A percentile compares a stretch with the other conserved stretches of the same genome.
phyloP scores from a whole-genome alignment of 257 asterid genomes.

The Jasminum sambac region DNA sequence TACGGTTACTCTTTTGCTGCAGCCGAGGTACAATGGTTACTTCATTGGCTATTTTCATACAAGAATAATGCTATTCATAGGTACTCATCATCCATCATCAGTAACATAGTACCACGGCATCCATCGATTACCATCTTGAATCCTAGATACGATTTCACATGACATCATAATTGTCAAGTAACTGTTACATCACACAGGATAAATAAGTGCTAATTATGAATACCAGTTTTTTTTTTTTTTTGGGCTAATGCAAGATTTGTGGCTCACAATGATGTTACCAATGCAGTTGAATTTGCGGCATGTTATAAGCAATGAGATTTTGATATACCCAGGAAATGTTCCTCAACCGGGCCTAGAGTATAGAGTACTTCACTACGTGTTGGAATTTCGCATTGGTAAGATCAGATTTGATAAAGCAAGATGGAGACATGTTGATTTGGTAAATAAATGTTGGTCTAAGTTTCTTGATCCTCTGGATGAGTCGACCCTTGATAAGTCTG shows the following conservation, averaged over 20 bases:
- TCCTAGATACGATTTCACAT: no score
- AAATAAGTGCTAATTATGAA: no score
- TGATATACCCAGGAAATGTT: slow-evolving; percentile 91
- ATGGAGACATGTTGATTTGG: slow-evolving; percentile 73
- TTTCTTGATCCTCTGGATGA: slow-evolving; percentile 84
- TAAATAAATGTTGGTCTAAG: slow-evolving; percentile 72
- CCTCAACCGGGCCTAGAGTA: slow-evolving; percentile 72
- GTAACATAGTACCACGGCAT: no score
- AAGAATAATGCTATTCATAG: no score
- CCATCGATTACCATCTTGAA: no score
- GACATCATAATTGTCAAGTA: no score
- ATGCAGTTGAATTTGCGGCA: slow-evolving; percentile 80
- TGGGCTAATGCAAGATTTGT: no score
- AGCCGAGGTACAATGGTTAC: slow-evolving; percentile 64
- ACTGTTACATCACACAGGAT: no score
- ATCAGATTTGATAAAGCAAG: slow-evolving; percentile 97
- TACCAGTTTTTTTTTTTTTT: neutral
- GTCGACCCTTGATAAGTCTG: slow-evolving; percentile 54
- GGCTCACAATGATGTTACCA: no score
- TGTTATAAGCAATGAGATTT: slow-evolving; percentile 59
- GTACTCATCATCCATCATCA: no score
- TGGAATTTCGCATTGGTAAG: slow-evolving; percentile 78
- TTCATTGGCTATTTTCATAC: no score
- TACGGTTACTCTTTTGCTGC: slow-evolving; percentile 99
- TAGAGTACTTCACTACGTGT: slow-evolving; percentile 82